Base-by-base conservation (phyloP, 1,284 basidiomycete species). In the Pseudozyma thailandica region DNA sequence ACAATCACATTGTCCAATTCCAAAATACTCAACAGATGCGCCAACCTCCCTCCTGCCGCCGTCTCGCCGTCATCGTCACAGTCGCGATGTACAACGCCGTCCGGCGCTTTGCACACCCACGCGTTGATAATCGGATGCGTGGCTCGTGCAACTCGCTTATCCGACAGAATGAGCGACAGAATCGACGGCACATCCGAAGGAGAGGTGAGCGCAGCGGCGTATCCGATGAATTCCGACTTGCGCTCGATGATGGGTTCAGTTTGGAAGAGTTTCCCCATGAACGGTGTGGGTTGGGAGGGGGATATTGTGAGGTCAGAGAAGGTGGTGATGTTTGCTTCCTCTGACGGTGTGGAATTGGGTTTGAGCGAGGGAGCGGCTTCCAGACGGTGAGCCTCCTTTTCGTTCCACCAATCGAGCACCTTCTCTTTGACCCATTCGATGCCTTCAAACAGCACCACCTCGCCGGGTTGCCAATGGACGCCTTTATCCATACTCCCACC, bases 51-150 rank as follows among this genome's bases (percentile, higher is more conserved):
- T 1, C 83, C 83, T 1, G 83, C 83, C 0, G 83, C 82, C 1
- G 80, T 74, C 50, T 84, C 83, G 35, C 82, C 83, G 49, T 81
- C 75, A 37, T 83, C 81, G 51, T 81, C 78, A 52, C 76, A 76
- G 49, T 81, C 81, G 30, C 79, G 74, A 62, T 83, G 80, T 3
- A 79, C 28, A 3, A 80, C 59, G 8, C 74, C 76, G 20, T 74
- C 71, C 0, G 50, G 15, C 12, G 49, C 35, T n/a, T 47, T 56
- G 49, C 80, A 83, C 9, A 79, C 76, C 77, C 82, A 84, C 0
- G 83, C 83, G 35, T 81, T 66, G 52, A 83, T 83, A 33, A 66
- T 60, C 1, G 82, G 82, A 47, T 81, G 83, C 9, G 80, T 75
- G 2, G 83, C 83, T 4, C 77, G 54, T 1, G 75, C 77, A 6